Evolutionary conservation across 345 rosid genomes (phyloP).

Genomic region (Xanthoceras sorbifolium): DNA sequence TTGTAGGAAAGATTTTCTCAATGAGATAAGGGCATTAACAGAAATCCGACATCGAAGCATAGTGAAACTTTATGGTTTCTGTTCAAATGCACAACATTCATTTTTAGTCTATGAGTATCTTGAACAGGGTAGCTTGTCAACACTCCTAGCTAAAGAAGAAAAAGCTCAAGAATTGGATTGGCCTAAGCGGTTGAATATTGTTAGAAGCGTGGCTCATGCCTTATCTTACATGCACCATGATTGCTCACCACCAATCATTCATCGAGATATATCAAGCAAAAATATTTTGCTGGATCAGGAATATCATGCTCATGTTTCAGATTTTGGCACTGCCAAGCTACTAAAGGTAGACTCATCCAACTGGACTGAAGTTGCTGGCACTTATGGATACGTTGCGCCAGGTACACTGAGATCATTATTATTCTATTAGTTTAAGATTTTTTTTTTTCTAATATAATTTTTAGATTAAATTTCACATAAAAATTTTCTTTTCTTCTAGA

Average conservation of each 20-base stretch:
- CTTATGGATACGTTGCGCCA: slow-evolving; percentile 35
- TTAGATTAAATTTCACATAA: no score
- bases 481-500: slow-evolving; percentile 17
- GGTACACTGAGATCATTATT: slow-evolving; percentile 11
- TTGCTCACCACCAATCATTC: slow-evolving; percentile 28
- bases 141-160: slow-evolving; percentile 8
- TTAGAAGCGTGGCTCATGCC: slow-evolving; percentile 29
- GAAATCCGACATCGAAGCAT: slow-evolving; percentile 42
- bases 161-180: slow-evolving; percentile 25
- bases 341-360: slow-evolving; percentile 29
- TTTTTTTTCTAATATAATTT: no score
- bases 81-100: slow-evolving; percentile 20
- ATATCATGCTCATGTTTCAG: slow-evolving; percentile 28
- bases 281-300: slow-evolving; percentile 33
- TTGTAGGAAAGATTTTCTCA: slow-evolving; percentile 22
- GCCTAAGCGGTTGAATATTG: slow-evolving; percentile 24
- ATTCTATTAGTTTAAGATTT: no score
- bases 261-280: slow-evolving; percentile 37
- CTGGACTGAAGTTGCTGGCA: slow-evolving; percentile 30
- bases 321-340: slow-evolving; percentile 38
- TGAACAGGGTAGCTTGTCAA: slow-evolving; percentile 29
- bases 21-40: slow-evolving; percentile 27
- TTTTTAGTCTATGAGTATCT: slow-evolving; percentile 44
- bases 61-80: slow-evolving; percentile 37
- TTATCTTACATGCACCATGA: slow-evolving; percentile 39